A percentile compares a stretch with the other conserved stretches of the same genome.
phyloP scores from a whole-genome alignment of 202 grass and related monocot genomes.

The Digitaria exilis region DNA sequence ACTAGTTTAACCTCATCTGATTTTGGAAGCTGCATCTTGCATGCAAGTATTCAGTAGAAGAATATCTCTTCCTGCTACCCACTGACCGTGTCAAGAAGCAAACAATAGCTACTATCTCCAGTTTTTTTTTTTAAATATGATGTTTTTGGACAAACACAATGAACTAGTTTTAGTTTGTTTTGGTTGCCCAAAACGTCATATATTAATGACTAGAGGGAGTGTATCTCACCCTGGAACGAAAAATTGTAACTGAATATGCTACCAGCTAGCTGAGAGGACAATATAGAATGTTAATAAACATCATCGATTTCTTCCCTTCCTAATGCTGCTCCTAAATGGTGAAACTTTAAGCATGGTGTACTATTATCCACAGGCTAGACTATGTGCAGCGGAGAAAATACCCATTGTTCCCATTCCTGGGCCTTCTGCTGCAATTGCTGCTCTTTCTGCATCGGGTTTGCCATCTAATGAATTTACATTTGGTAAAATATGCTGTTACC shows the following conservation, averaged over 20 bases:
- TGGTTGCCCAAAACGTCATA: too few species aligned
- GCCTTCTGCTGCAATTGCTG: conserved; percentile 71
- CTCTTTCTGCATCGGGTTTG: conserved; percentile 88
- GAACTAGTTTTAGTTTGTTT: too few species aligned
- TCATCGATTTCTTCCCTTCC: background rate
- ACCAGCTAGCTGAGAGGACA: too few species aligned
- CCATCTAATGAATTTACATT: conserved; percentile 91
- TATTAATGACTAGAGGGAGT: too few species aligned
- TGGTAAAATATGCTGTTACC: conserved; percentile 51
- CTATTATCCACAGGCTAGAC: conserved; percentile 66
- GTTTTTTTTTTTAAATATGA: too few species aligned
- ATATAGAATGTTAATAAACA: background rate
- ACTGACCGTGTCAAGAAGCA: background rate
- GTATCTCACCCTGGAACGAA: background rate
- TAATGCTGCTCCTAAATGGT: conserved; percentile 8
- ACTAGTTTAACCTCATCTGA: conserved; percentile 24
- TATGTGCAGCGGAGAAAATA: conserved; percentile 79
- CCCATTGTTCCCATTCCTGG: conserved; percentile 84
- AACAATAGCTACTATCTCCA: background rate
- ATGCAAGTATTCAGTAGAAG: background rate
- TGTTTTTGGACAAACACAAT: too few species aligned
- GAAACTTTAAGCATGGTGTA: conserved; percentile 14
- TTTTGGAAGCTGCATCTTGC: conserved; percentile 1
- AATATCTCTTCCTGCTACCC: background rate
- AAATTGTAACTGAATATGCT: too few species aligned